Conservation (phyloP, 768 basidiomycete species). For the Pisolithus sp. region DNA sequence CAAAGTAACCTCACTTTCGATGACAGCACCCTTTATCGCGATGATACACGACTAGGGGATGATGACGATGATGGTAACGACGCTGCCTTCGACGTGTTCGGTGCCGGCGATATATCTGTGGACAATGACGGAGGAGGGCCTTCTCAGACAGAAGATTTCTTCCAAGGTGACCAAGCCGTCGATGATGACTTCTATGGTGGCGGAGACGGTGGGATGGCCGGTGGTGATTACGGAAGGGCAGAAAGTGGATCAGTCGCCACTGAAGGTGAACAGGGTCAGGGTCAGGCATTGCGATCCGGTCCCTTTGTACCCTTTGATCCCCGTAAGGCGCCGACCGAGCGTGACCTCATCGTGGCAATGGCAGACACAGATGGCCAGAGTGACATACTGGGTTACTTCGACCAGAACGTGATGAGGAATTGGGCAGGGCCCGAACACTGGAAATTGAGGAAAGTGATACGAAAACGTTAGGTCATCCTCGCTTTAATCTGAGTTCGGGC, state of each 20-base stretch:
- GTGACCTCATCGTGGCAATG: conserved; percentile 85
- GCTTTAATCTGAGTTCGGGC: background rate
- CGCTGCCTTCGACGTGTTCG: conserved; percentile 17
- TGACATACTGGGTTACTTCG: conserved; percentile 81
- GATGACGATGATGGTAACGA: conserved; percentile 29
- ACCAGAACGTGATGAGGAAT: conserved; percentile 79
- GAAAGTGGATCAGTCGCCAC: conserved; percentile 40
- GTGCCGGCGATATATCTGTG: conserved; percentile 24
- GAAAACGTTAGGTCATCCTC: conserved; percentile 51
- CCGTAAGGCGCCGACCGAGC: conserved; percentile 62
- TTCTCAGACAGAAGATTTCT: conserved; percentile 55
- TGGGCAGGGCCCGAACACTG: conserved; percentile 99
- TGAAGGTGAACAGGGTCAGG: conserved; percentile 34
- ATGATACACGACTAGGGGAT: conserved; percentile 38
- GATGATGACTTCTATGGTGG: conserved; percentile 38
- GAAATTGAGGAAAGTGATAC: conserved; percentile 82
- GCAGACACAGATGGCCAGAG: conserved; percentile 54
- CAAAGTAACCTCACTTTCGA: conserved; percentile 57
- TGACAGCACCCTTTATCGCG: conserved; percentile 53
- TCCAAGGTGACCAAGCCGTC: conserved; percentile 54
- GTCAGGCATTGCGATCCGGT: conserved; percentile 35
- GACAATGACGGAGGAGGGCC: conserved; percentile 36
- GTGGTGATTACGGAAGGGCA: conserved; percentile 36
- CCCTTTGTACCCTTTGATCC: conserved; percentile 81
- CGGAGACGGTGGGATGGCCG: conserved; percentile 34